These are phyloP conservation scores for Crotalaria pallida DNA, from an alignment of 306 rosid genomes.

Conservation along the genomic window DNA sequence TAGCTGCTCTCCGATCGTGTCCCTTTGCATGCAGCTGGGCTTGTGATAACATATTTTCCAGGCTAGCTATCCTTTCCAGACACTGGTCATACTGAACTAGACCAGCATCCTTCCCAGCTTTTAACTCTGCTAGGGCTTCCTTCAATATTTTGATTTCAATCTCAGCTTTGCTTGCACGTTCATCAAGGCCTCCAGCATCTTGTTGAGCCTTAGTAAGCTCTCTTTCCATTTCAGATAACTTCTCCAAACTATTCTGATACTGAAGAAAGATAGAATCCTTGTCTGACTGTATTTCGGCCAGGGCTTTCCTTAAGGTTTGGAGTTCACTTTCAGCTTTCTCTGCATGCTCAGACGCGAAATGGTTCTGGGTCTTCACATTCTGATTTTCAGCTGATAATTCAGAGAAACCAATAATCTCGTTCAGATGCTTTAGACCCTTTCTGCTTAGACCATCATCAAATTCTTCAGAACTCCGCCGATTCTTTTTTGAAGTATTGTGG, in stretches of 20 bases:
- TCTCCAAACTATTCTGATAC: conserved; percentile 66
- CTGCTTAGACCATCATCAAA: conserved; percentile 34
- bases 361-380: conserved; percentile 30
- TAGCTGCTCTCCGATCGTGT: conserved; percentile 45
- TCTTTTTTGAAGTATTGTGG: conserved; percentile 30
- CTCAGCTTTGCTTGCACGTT: conserved; percentile 83
- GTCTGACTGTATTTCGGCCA: conserved; percentile 62
- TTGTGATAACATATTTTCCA: conserved; percentile 46
- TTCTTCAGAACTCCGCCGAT: conserved; percentile 37
- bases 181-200: conserved; percentile 67
- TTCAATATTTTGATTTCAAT: conserved; percentile 68
- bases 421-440: conserved; percentile 76
- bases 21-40: conserved; percentile 52
- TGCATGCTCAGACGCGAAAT: conserved; percentile 44
- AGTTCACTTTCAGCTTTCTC: conserved; percentile 58
- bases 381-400: conserved; percentile 45
- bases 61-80: conserved; percentile 62
- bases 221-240: conserved; percentile 55
- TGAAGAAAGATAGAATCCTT: conserved; percentile 71
- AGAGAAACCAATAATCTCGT: conserved; percentile 43
- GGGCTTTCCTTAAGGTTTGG: conserved; percentile 52
- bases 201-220: conserved; percentile 51
- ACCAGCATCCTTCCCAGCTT: conserved; percentile 63
- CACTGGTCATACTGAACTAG: conserved; percentile 60
- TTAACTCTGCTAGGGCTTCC: conserved; percentile 63